Evolutionary conservation across 1,139 yeast species (phyloP), one percentile per base, ranked within the genome.

Genomic region (Hansenula lynferdii): DNA sequence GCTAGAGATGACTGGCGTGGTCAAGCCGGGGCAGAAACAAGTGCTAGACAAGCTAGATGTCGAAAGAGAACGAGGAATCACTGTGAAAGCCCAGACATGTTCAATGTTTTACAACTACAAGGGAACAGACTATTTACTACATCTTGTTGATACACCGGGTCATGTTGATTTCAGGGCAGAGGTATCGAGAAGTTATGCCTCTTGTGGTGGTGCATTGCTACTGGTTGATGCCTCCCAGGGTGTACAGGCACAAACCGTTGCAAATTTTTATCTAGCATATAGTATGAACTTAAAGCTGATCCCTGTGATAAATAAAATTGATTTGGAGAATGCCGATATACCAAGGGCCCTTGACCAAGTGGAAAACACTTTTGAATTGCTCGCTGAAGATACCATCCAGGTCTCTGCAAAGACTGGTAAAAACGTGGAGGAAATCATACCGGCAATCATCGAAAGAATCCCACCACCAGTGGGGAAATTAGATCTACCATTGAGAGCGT

Each of bases 81-180:
- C 98, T 0, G 92, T 92, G 40, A 92, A 92, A 59, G 97, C 98
- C 0, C 97, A 92, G 57, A 90, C 97, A 0, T 92, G 96, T 51
- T 74, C 96, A 0, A 92, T 92, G 97, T 71, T 92, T 40, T 87
- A 89, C 57, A 70, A 72, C 19, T 78, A 86, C 54, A 76, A 82
- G 8, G 73, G 74, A 6, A 64, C 77, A 49, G 96, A 90, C 49
- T 92, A 86, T 54, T 61, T 92, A 40, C 64, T 92, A 37, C 97
- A 92, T 62, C 70, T 92, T 41, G 96, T 92, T 42, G 98, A 92
- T 62, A 92, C 98, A 0, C 98, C 98, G 0, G 98, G 98, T 0
- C 98, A 92, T 59, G 98, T 92, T 24, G 98, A 92, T 60, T 92
- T 92, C 59, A 67, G 97, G 39, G 86, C 95, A 8, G 98, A 92